These are phyloP conservation scores for Serendipita indica DNA, from an alignment of 768 basidiomycete genomes.

Conservation along the genomic window DNA sequence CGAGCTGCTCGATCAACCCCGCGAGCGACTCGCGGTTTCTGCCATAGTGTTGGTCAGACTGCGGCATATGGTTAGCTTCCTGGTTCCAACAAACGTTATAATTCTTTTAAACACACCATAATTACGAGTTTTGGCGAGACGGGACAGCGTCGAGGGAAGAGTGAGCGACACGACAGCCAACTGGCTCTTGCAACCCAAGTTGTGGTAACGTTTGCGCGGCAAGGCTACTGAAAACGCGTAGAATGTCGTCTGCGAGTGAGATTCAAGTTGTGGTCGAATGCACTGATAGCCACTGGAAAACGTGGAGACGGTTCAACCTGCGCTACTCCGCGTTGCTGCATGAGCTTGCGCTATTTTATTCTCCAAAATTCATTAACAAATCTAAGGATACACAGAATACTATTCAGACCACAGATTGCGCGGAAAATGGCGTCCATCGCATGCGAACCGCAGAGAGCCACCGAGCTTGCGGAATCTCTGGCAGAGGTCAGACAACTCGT, in stretches of 20 bases:
- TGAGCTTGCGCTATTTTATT: neutral
- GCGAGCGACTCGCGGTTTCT: constrained; percentile 55
- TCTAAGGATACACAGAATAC: no score
- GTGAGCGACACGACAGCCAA: neutral
- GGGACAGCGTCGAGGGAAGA: neutral
- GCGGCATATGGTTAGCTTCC: no score
- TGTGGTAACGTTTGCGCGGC: neutral
- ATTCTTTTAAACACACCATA: neutral
- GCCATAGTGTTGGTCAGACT: constrained; percentile 23
- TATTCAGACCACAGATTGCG: neutral
- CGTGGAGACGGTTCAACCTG: neutral
- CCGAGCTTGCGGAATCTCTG: constrained; percentile 41
- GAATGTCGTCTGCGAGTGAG: neutral
- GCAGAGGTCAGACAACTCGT: constrained; percentile 39
- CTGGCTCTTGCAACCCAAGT: neutral
- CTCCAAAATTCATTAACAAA: neutral
- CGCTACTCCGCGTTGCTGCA: neutral
- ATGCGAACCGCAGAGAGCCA: constrained; percentile 26
- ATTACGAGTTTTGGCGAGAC: neutral
- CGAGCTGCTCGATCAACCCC: constrained; percentile 54
- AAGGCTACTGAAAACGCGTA: neutral
- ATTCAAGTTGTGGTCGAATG: neutral
- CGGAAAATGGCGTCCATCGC: neutral
- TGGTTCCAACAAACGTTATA: neutral
- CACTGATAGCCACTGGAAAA: neutral